Evolutionary conservation across 2,329 filamentous ascomycete genomes (phyloP).

Genomic region (Cordyceps farinosa): DNA sequence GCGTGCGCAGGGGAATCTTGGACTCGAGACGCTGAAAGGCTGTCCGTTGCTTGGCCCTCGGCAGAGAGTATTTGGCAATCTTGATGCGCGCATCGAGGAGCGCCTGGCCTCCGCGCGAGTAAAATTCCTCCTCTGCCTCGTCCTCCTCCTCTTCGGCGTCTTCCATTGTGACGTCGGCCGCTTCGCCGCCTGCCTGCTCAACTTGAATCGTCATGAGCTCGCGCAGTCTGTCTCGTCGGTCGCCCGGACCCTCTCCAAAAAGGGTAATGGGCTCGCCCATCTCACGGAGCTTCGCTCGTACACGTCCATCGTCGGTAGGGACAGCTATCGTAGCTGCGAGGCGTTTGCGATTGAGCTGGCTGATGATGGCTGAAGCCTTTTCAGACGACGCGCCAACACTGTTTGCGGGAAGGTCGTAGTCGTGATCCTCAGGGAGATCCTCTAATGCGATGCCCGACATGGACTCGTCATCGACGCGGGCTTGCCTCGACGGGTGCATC

Average conservation of each 20-base stretch:
- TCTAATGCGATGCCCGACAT: constrained; percentile 49
- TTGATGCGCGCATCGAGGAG: constrained; percentile 72
- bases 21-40: constrained; percentile 77
- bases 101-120: constrained; percentile 74
- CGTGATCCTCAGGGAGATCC: constrained; percentile 63
- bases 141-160: constrained; percentile 59
- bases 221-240: constrained; percentile 81
- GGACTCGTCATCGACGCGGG: constrained; percentile 83
- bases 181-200: constrained; percentile 56
- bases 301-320: constrained; percentile 86
- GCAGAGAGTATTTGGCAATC: constrained; percentile 80
- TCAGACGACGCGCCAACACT: constrained; percentile 68
- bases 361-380: constrained; percentile 78
- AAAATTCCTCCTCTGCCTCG: constrained; percentile 85
- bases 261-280: constrained; percentile 91
- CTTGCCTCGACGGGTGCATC: constrained; percentile 86
- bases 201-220: constrained; percentile 72
- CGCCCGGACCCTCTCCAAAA: constrained; percentile 84
- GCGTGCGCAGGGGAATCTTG: constrained; percentile 78
- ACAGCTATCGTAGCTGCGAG: constrained; percentile 85
- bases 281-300: constrained; percentile 75
- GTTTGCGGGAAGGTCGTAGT: constrained; percentile 73
- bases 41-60: constrained; percentile 72
- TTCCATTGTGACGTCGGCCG: constrained; percentile 58
- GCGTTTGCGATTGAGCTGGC: constrained; percentile 87